A percentile compares a stretch with the other conserved stretches of the same genome.
phyloP scores from a whole-genome alignment of 192 early-diverging fungal species.

The Polychytrium aggregatum region DNA sequence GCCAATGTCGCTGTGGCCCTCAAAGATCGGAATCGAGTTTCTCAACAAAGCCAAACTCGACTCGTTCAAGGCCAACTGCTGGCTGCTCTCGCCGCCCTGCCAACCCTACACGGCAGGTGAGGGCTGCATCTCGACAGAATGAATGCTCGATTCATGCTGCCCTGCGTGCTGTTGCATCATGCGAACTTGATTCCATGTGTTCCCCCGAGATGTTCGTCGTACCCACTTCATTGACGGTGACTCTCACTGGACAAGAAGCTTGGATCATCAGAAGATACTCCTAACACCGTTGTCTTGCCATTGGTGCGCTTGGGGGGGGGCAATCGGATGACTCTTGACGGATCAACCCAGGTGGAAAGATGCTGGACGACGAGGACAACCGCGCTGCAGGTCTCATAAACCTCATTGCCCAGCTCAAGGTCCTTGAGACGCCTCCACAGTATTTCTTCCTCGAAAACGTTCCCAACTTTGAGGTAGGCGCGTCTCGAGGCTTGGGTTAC shows the following conservation, averaged over 20 bases:
- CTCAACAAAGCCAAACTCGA: slow-evolving; percentile 35
- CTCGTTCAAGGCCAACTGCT: slow-evolving; percentile 60
- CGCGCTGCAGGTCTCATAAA: slow-evolving; percentile 29
- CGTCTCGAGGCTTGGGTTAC: too few relatives aligned
- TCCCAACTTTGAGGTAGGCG: slow-evolving; percentile 35
- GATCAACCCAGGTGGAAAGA: slow-evolving; percentile 61
- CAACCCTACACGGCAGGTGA: slow-evolving; percentile 51
- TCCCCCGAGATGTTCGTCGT: too few relatives aligned
- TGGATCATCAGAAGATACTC: too few relatives aligned
- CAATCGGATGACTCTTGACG: too few relatives aligned
- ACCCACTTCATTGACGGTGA: too few relatives aligned
- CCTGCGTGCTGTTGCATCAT: slow-evolving; percentile 1
- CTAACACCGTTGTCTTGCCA: too few relatives aligned
- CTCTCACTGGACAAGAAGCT: too few relatives aligned
- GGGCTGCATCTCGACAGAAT: background rate
- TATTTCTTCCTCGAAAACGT: slow-evolving; percentile 50
- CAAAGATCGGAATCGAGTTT: slow-evolving; percentile 36
- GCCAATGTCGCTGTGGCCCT: too few relatives aligned
- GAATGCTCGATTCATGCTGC: background rate
- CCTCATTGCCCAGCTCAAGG: slow-evolving; percentile 26
- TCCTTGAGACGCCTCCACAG: slow-evolving; percentile 17
- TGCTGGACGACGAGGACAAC: slow-evolving; percentile 47
- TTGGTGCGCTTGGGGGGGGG: too few relatives aligned
- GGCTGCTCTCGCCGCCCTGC: slow-evolving; percentile 89
- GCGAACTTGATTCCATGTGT: too few relatives aligned